phyloP scores from a whole-genome alignment of 2,329 filamentous ascomycete genomes.

The Epichloe aotearoae region DNA sequence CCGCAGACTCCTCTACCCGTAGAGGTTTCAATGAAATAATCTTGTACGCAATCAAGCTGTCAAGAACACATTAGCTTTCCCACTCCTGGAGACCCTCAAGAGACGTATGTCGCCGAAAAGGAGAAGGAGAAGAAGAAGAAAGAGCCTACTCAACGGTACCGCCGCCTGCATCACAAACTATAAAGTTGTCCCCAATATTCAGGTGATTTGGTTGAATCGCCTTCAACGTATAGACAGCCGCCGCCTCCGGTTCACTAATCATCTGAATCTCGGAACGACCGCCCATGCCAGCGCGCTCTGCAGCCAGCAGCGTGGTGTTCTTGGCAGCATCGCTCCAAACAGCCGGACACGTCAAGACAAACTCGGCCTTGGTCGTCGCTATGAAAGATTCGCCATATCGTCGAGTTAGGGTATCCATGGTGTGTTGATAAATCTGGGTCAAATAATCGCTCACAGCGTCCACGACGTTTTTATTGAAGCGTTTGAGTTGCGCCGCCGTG shows the following conservation, averaged over 20 bases:
- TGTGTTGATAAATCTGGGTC: conserved; percentile 62
- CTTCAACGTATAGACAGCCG: conserved; percentile 67
- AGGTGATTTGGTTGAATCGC: conserved; percentile 65
- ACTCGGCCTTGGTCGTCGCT: conserved; percentile 61
- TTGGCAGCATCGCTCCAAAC: conserved; percentile 82
- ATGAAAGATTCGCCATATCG: conserved; percentile 71
- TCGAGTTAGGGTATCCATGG: conserved; percentile 61
- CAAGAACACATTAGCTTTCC: conserved; percentile 9
- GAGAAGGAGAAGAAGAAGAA: not conserved
- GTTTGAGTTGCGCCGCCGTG: conserved; percentile 62
- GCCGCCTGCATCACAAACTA: conserved; percentile 50
- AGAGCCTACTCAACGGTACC: conserved; percentile 50
- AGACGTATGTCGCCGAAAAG: not conserved
- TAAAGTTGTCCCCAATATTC: conserved; percentile 52
- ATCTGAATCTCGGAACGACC: conserved; percentile 57
- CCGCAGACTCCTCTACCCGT: conserved; percentile 63
- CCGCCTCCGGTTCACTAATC: conserved; percentile 70
- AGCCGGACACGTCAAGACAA: conserved; percentile 69
- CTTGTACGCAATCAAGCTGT: conserved; percentile 63
- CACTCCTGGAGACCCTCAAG: no score
- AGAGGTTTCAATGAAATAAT: conserved; percentile 62
- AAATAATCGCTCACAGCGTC: conserved; percentile 72
- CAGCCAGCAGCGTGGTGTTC: conserved; percentile 65
- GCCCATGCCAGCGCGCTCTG: conserved; percentile 68
- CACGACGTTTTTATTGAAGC: conserved; percentile 62